phyloP scores from a whole-genome alignment of 352 stramenopile genomes.

The Phytophthora palmivora region DNA sequence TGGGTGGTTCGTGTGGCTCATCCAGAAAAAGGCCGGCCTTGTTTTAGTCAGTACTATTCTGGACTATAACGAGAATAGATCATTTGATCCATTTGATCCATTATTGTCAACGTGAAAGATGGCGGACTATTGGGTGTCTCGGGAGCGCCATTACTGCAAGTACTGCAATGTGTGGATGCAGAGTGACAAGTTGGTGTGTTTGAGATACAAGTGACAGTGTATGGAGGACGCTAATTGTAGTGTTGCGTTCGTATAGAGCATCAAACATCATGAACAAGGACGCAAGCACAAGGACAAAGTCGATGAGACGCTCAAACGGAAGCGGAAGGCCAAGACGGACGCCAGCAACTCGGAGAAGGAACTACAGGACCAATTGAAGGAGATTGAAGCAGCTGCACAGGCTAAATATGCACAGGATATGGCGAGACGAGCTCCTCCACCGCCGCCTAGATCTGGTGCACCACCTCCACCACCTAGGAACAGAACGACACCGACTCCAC shows the following conservation, averaged over 20 bases:
- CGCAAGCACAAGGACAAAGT: conserved; percentile 79
- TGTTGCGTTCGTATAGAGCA: conserved; percentile 47
- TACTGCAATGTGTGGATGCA: conserved; percentile 92
- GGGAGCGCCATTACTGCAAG: conserved; percentile 85
- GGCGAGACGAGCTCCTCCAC: conserved; percentile 34
- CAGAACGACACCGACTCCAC: conserved; percentile 3
- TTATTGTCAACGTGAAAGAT: too few species aligned
- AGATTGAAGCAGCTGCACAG: conserved; percentile 77
- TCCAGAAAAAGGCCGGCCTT: neutral
- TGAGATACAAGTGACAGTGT: too few species aligned
- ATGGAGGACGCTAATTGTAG: neutral
- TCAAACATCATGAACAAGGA: conserved; percentile 86
- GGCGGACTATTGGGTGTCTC: conserved; percentile 73
- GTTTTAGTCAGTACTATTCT: neutral
- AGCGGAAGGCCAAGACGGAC: conserved; percentile 75
- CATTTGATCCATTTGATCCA: too few species aligned
- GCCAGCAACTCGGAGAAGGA: conserved; percentile 62
- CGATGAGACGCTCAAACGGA: conserved; percentile 72
- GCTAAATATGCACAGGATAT: conserved; percentile 70
- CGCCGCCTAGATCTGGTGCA: conserved; percentile 46
- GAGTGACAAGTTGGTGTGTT: conserved; percentile 70
- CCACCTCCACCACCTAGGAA: too few species aligned
- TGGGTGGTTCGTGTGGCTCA: neutral
- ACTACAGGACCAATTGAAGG: conserved; percentile 65
- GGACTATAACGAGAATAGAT: too few species aligned